Base-by-base conservation (phyloP, 768 basidiomycete genomes). In the Russula abietina region DNA sequence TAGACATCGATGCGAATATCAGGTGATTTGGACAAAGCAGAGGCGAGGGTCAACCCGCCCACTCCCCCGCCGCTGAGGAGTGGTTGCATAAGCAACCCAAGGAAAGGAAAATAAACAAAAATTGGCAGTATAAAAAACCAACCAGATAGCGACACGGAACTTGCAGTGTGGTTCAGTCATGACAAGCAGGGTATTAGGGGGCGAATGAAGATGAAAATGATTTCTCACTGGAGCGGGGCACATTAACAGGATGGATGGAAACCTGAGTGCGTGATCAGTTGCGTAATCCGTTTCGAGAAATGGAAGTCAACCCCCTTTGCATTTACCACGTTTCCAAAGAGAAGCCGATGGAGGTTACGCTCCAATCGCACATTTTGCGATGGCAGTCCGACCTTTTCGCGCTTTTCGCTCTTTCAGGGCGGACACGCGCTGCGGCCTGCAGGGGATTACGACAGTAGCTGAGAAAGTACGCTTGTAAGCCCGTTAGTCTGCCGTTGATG, bases 41-140 rank as follows among this genome's bases (percentile, higher is more conserved):
- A 66, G 2, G 75, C 73, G 45, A 70, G 66, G 12, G 64, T 65
- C 16, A 74, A 67, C 14, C 73, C 73, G 19, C 71, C 73, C 9
- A 75, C 67, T n/a, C 75, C 75, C 8, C 68, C 68, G 2, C 71
- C 68, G 53, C 71, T 71, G 26, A 19, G 4, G 24, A 0, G 17
- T 19, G 45, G 26, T 7, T 49, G 1, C 19, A 46, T 46, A 2
- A 51, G 8, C n/a, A n/a, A 9, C 28, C 59, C 19, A 46, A 8
- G 17, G n/a, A 41, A 57, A 48, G 57, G 61, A 53, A 45, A 63
- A 70, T 43, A 69, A 33, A 60, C 43, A n/a, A 41, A 52, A 4
- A 32, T 10, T 59, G 17, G 46, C 28, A 8, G 3, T 3, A n/a
- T n/a, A n/a, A 51, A 58, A 57, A 22, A 55, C 73, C 76, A 64